These are phyloP conservation scores for Cupressus sempervirens DNA, from an alignment of 75 land plant genomes.

Conservation along the genomic window DNA sequence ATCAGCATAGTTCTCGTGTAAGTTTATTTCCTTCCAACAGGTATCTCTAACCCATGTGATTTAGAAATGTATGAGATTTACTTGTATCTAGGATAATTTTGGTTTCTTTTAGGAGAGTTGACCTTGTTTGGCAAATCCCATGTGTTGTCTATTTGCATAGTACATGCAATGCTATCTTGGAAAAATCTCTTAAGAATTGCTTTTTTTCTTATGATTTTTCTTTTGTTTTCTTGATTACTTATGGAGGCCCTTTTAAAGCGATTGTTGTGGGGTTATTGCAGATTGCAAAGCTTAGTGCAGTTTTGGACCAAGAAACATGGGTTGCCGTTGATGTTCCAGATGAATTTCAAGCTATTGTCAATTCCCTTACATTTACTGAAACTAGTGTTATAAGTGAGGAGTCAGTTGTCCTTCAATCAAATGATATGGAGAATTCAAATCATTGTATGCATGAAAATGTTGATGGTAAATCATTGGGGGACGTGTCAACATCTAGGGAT, in stretches of 20 bases:
- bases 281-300: constrained; percentile 90
- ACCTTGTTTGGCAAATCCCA: constrained; percentile 4
- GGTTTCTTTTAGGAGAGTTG: neutral
- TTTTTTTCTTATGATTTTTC: constrained; percentile 3
- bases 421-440: constrained; percentile 8
- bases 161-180: neutral
- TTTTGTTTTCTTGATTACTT: neutral
- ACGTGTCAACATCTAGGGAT: neutral
- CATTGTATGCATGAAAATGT: neutral
- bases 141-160: neutral
- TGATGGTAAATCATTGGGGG: constrained; percentile 11
- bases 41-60: neutral
- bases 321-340: constrained; percentile 88
- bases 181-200: neutral
- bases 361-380: constrained; percentile 36
- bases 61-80: neutral
- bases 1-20: constrained; percentile 85
- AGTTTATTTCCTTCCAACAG: constrained; percentile 8
- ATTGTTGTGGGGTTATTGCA: constrained; percentile 23
- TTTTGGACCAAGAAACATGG: constrained; percentile 98
- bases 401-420: neutral
- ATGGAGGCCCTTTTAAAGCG: neutral
- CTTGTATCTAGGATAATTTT: neutral
- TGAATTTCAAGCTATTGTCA: constrained; percentile 88
- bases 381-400: neutral